Base-by-base conservation (phyloP, 345 rosid species). In the Luvunga scandens region DNA sequence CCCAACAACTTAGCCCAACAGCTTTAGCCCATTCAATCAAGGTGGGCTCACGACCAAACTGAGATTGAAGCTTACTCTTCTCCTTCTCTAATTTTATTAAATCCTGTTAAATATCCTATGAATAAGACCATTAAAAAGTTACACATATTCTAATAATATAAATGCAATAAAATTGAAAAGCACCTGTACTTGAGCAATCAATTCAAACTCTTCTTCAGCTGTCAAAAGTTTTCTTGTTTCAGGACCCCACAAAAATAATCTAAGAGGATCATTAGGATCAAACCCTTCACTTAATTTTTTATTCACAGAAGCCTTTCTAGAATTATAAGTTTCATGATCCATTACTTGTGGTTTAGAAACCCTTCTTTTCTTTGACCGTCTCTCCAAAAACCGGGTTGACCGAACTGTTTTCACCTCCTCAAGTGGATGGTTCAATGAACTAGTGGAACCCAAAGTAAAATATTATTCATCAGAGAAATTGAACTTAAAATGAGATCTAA, bases 221-320 rank as follows among this genome's bases (percentile, higher is more conserved):
- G 93, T 91, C 86, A 95, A 82, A 76, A 95, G 94, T 78, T 87
- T 90, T 77, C 80, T 91, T 14, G 98, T 91, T 86, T 92, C 94
- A 66, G 92, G 93, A 63, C 95, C 89, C 91, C 92, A 81, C 81
- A 94, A 86, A 82, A 94, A 94, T 78, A 89, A 83, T 62, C 88
- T 88, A 31, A 94, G 88, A n/a, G 95, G 89, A 83, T 89, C 94
- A 75, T 84, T 86, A 14, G 82, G 82, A 85, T 90, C 92, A 82
- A 82, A 77, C 55, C 85, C 85, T 83, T 86, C 83, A 64, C 64
- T 85, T 80, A 39, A 27, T 74, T 83, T 90, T 84, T 76, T 93
- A 80, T 79, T 84, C 70, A 81, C 69, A 67, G 73, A 83, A 8
- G 39, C 67, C 83, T 82, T 88, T 73, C 76, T 84, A 73, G 87